Conservation (phyloP, 202 grass and related monocot species). For the Carex sylvatica region DNA sequence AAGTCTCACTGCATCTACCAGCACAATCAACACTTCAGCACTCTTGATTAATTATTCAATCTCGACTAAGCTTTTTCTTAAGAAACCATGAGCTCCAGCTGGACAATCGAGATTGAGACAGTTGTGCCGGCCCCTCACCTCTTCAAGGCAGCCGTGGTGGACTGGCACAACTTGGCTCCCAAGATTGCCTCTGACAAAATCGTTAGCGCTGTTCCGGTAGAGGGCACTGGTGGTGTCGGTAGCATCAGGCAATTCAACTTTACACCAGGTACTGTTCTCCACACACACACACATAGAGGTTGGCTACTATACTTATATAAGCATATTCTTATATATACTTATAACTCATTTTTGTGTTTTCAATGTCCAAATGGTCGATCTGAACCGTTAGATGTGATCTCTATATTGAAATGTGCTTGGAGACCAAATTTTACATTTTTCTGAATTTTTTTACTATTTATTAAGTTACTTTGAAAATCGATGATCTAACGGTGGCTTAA, state of each 20-base stretch:
- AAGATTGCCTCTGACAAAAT: conserved; percentile 42
- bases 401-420: no score
- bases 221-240: conserved; percentile 38
- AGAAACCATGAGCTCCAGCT: conserved; percentile 44
- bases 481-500: no score
- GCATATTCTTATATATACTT: no score
- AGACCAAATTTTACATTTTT: no score
- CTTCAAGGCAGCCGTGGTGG: conserved; percentile 51
- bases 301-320: no score
- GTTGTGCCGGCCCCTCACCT: conserved; percentile 44
- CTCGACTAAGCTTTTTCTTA: background rate
- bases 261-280: conserved; percentile 22
- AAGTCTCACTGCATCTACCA: background rate
- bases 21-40: conserved; percentile 17
- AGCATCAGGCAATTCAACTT: conserved; percentile 71
- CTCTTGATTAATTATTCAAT: no score
- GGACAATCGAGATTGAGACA: conserved; percentile 43
- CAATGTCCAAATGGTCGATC: no score
- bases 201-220: conserved; percentile 28
- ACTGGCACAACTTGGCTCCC: conserved; percentile 72
- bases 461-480: no score
- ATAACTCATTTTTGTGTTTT: no score
- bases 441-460: no score
- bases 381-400: no score
- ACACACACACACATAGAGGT: no score